Percentiles rank a stretch among this genome's conserved stretches.
These are phyloP conservation scores for Pseudotulostoma volvatum DNA, from an alignment of 495 filamentous ascomycete species.

Conservation along the genomic window DNA sequence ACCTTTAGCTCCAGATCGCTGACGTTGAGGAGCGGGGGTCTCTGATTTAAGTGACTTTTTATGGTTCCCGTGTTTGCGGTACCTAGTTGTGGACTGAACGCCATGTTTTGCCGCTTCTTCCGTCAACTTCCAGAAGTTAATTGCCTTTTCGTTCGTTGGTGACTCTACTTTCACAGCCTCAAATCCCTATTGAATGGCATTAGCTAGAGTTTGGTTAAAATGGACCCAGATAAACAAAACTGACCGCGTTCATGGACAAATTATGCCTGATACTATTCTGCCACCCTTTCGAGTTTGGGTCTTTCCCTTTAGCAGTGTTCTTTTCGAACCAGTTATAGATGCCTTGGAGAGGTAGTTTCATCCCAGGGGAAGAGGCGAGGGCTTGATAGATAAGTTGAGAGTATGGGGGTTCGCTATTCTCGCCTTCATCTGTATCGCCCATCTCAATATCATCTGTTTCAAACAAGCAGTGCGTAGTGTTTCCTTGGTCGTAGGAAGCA, in stretches of 20 bases:
- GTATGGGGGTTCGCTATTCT: slow-evolving; percentile 48
- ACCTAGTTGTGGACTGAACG: slow-evolving; percentile 61
- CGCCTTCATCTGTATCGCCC: slow-evolving; percentile 17
- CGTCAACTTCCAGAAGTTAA: slow-evolving; percentile 50
- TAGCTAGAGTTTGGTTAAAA: slow-evolving; percentile 6
- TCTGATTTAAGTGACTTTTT: slow-evolving; percentile 30
- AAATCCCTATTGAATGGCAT: slow-evolving; percentile 39
- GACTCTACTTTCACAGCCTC: slow-evolving; percentile 36
- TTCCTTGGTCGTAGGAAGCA: slow-evolving; percentile 2
- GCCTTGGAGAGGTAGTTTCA: slow-evolving; percentile 63
- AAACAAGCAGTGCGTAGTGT: slow-evolving; percentile 1
- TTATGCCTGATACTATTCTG: slow-evolving; percentile 97
- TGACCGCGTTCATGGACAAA: slow-evolving; percentile 87
- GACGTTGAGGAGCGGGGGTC: slow-evolving; percentile 30
- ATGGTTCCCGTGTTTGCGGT: slow-evolving; percentile 37
- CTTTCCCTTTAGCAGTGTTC: slow-evolving; percentile 59
- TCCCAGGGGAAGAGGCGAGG: slow-evolving; percentile 43
- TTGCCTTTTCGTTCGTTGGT: slow-evolving; percentile 37
- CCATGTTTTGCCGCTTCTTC: slow-evolving; percentile 41
- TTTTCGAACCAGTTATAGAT: slow-evolving; percentile 83
- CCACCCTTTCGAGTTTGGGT: slow-evolving; percentile 60
- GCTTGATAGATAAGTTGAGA: slow-evolving; percentile 68
- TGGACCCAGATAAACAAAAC: slow-evolving; percentile 17
- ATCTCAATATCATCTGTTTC: slow-evolving; percentile 8
- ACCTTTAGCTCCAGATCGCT: slow-evolving; percentile 39